phyloP scores from a whole-genome alignment of 352 stramenopile genomes.

The Phytophthora crassamura region DNA sequence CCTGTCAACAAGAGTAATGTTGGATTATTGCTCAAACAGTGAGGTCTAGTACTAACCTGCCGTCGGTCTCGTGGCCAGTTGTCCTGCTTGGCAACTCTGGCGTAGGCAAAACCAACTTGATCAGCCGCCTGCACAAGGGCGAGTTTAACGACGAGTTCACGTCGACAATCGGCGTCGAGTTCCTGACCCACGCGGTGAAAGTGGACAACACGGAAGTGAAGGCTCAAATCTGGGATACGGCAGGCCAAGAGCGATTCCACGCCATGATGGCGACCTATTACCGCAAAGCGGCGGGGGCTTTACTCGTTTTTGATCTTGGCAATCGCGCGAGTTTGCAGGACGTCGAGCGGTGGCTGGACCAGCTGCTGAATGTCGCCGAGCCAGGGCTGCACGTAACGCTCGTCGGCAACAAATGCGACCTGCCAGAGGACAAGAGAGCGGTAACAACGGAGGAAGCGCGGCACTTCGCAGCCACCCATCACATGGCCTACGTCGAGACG shows the following conservation, averaged over 20 bases:
- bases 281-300: constrained; percentile 74
- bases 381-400: constrained; percentile 72
- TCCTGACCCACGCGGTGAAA: constrained; percentile 83
- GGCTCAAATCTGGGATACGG: constrained; percentile 91
- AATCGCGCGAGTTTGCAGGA: constrained; percentile 61
- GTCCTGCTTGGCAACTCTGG: constrained; percentile 87
- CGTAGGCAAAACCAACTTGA: constrained; percentile 88
- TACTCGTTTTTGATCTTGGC: constrained; percentile 84
- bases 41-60: not conserved
- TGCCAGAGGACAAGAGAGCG: constrained; percentile 44
- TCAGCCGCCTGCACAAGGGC: constrained; percentile 80
- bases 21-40: not conserved
- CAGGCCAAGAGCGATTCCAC: constrained; percentile 87
- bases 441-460: constrained; percentile 70
- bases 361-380: constrained; percentile 77
- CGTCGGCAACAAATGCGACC: constrained; percentile 81
- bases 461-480: constrained; percentile 65
- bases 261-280: constrained; percentile 93
- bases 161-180: constrained; percentile 88
- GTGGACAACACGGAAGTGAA: constrained; percentile 78
- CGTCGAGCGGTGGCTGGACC: constrained; percentile 74
- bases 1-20: constrained; percentile 75
- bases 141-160: constrained; percentile 88
- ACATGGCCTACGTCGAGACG: constrained; percentile 86
- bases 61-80: constrained; percentile 37